Base-by-base conservation (phyloP, 2,329 filamentous ascomycete species). In the Pseudogymnoascus sp. region DNA sequence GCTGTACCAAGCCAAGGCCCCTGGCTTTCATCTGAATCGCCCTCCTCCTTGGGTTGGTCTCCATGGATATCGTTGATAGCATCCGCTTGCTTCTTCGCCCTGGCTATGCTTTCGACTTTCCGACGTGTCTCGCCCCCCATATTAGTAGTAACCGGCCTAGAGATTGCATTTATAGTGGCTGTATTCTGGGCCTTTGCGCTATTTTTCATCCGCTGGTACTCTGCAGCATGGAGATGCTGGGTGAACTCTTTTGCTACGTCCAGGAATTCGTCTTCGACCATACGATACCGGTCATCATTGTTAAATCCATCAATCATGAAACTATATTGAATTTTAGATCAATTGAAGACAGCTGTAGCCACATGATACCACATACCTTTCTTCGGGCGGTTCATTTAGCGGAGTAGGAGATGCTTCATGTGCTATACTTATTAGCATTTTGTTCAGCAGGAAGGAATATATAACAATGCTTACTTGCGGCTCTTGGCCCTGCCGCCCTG, bases 191-290 rank as follows among this genome's bases (percentile, higher is more conserved):
- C 71, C 66, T 78, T 82, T 3, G 84, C 83, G 37, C 78, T 75
- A 35, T 77, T 75, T 72, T 88, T 88, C 50, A 90, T 80, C 3
- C 86, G 82, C 64, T 85, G 79, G 72, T 93, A 93, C 73, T 92
- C 89, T 14, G 85, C 88, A n/a, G 85, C 83, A 71, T 92, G 89
- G 1, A 93, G 80, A 72, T 92, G 89, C 4, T 82, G 81, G 0
- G 90, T 93, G 74, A 90, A 93, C 2, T 79, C 76, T 61, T 84
- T 82, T 0, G 90, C 90, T 0, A 85, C 83, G 14, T 81, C 76
- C 18, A 88, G 76, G 66, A 94, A 84, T 68, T 93, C 90, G 69
- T 94, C 90, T 73, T 93, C 90, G 0, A 94, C 90, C 88, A 93
- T 92, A 69, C 89, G 86, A 74, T 84, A 93, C 62, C 76, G 77